phyloP scores from a whole-genome alignment of 345 rosid genomes.

The Microcos paniculata region DNA sequence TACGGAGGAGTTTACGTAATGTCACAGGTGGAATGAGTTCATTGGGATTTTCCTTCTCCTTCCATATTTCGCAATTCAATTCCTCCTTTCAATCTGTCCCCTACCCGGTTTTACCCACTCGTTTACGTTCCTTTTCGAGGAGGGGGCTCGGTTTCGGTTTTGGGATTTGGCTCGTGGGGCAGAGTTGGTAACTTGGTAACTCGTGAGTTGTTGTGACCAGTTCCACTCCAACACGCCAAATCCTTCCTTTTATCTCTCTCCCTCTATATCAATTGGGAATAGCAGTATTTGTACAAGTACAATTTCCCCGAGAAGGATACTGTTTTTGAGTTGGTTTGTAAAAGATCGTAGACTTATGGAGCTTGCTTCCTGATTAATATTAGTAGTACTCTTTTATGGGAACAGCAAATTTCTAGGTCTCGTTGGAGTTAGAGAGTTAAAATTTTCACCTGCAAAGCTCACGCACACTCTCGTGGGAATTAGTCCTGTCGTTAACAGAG shows the following conservation, averaged over 20 bases:
- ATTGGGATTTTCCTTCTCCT: constrained; percentile 5
- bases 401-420: not conserved
- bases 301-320: constrained; percentile 27
- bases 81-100: constrained; percentile 16
- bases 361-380: not conserved
- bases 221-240: constrained; percentile 37
- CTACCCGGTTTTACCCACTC: not conserved
- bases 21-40: constrained; percentile 4
- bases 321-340: constrained; percentile 17
- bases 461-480: constrained; percentile 17
- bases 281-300: not conserved
- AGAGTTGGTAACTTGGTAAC: not conserved
- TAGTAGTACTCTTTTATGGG: not conserved
- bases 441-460: not conserved
- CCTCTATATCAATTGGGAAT: constrained; percentile 18
- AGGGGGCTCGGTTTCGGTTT: not conserved
- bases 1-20: constrained; percentile 16
- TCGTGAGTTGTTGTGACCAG: not conserved
- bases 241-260: not conserved
- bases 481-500: not conserved
- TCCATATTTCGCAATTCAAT: not conserved
- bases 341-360: not conserved
- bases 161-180: constrained; percentile 13
- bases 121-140: constrained; percentile 2
- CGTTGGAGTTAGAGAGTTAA: not conserved